These are phyloP conservation scores for Nothophytophthora sp. DNA, from an alignment of 352 stramenopile species.

Conservation along the genomic window DNA sequence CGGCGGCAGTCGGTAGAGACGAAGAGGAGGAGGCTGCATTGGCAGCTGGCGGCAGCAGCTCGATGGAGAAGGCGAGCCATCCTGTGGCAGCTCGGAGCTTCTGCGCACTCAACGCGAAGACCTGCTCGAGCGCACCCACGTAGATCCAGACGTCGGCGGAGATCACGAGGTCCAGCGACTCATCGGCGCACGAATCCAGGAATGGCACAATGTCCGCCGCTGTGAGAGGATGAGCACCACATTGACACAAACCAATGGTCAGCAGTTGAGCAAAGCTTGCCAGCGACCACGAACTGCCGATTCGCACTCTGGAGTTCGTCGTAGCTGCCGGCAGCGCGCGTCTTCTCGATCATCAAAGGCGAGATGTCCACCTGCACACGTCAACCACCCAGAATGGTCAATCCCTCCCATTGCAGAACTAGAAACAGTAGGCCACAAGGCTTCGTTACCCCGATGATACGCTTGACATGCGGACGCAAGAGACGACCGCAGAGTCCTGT, in stretches of 20 bases:
- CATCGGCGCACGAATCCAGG: slow-evolving; percentile 39
- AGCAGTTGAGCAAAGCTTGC: too few relatives aligned
- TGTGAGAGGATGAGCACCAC: slow-evolving; percentile 18
- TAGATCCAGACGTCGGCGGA: slow-evolving; percentile 89
- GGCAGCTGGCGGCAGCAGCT: slow-evolving; percentile 29
- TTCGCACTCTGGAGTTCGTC: slow-evolving; percentile 70
- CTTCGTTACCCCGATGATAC: slow-evolving; percentile 52
- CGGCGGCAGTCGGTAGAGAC: too few relatives aligned
- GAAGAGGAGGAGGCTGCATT: too few relatives aligned
- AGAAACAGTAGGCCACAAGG: too few relatives aligned
- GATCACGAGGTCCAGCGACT: slow-evolving; percentile 63
- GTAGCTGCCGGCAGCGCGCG: slow-evolving; percentile 56
- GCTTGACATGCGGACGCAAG: slow-evolving; percentile 52
- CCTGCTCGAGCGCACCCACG: slow-evolving; percentile 65
- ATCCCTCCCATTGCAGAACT: too few relatives aligned
- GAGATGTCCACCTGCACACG: slow-evolving; percentile 71
- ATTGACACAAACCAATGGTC: too few relatives aligned
- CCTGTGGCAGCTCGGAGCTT: slow-evolving; percentile 41
- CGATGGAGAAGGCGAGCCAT: slow-evolving; percentile 76
- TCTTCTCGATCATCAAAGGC: slow-evolving; percentile 82
- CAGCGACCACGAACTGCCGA: neutral
- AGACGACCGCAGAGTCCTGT: slow-evolving; percentile 77
- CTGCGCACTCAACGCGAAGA: slow-evolving; percentile 46
- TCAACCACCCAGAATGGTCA: slow-evolving; percentile 2
- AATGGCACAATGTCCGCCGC: slow-evolving; percentile 59